Conservation (phyloP, 768 basidiomycete genomes). For the Naematelia aurantialba region DNA sequence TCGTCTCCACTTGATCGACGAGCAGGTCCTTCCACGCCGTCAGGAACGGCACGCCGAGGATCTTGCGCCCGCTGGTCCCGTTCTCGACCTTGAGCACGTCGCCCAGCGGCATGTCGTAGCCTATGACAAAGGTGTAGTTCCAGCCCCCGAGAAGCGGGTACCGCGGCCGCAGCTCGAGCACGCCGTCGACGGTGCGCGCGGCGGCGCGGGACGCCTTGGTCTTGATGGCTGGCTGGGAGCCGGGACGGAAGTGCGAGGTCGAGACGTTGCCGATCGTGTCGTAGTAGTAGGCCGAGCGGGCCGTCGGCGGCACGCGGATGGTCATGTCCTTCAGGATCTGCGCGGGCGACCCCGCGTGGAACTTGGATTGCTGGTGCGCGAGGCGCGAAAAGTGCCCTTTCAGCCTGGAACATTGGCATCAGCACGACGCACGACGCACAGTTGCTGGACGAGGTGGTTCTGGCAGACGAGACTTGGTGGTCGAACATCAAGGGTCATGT, state of each 20-base stretch:
- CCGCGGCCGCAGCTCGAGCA: constrained; percentile 78
- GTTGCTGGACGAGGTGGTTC: not conserved
- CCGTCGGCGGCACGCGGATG: constrained; percentile 77
- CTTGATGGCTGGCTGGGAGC: constrained; percentile 40
- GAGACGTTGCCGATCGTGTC: constrained; percentile 95
- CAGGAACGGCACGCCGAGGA: constrained; percentile 79
- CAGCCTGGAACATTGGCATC: constrained; percentile 57
- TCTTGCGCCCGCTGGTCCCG: constrained; percentile 62
- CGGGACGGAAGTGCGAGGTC: constrained; percentile 74
- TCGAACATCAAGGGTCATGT: not conserved
- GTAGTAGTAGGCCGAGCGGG: constrained; percentile 79
- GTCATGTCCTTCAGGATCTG: constrained; percentile 64
- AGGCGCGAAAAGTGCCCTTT: constrained; percentile 95
- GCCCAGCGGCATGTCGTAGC: constrained; percentile 84
- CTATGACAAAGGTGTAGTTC: constrained; percentile 93
- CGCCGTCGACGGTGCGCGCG: constrained; percentile 53
- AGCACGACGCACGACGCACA: not conserved
- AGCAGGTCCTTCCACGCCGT: constrained; percentile 74
- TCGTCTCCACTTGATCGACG: constrained; percentile 72
- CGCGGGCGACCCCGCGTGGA: constrained; percentile 62
- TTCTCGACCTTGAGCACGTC: constrained; percentile 60
- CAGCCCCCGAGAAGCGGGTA: constrained; percentile 94
- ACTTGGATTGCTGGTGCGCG: constrained; percentile 72
- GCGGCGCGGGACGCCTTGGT: constrained; percentile 9
- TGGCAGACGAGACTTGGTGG: not conserved